These are phyloP conservation scores for Tephrocybe sp. DNA, from an alignment of 768 basidiomycete genomes.

Conservation along the genomic window DNA sequence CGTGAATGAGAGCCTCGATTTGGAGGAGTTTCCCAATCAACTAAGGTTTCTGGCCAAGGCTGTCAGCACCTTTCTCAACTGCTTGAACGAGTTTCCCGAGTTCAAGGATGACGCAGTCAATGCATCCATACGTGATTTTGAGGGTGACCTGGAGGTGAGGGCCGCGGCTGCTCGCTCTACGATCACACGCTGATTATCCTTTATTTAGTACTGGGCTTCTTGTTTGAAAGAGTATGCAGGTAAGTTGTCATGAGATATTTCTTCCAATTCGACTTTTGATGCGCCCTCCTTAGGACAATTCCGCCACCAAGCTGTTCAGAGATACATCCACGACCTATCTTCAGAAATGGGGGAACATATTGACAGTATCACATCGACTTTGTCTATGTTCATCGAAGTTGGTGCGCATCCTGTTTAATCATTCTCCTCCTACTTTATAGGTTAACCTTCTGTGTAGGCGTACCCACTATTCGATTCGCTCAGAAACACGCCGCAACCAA, in stretches of 20 bases:
- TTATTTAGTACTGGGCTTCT: conserved; percentile 68
- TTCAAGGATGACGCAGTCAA: conserved; percentile 73
- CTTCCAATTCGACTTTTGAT: not conserved
- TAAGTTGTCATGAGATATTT: conserved; percentile 19
- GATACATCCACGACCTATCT: conserved; percentile 73
- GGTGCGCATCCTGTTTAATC: conserved; percentile 36
- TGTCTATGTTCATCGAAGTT: conserved; percentile 76
- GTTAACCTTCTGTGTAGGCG: conserved; percentile 38
- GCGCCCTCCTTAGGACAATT: conserved; percentile 53
- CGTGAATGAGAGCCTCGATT: conserved; percentile 55
- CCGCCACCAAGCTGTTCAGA: conserved; percentile 65
- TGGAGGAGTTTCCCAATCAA: conserved; percentile 65
- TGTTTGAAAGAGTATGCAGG: conserved; percentile 65
- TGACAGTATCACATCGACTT: conserved; percentile 61
- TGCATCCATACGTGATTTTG: conserved; percentile 61
- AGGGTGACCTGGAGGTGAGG: conserved; percentile 64
- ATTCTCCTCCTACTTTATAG: not conserved
- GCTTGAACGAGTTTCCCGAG: conserved; percentile 77
- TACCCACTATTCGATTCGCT: conserved; percentile 73
- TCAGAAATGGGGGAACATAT: conserved; percentile 75
- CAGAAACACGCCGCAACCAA: conserved; percentile 72
- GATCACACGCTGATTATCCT: conserved; percentile 1
- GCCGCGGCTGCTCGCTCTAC: not conserved
- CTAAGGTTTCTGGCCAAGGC: conserved; percentile 61
- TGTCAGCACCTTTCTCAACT: conserved; percentile 64